phyloP scores from a whole-genome alignment of 83 land plant species.

The Isoetes engelmannii region DNA sequence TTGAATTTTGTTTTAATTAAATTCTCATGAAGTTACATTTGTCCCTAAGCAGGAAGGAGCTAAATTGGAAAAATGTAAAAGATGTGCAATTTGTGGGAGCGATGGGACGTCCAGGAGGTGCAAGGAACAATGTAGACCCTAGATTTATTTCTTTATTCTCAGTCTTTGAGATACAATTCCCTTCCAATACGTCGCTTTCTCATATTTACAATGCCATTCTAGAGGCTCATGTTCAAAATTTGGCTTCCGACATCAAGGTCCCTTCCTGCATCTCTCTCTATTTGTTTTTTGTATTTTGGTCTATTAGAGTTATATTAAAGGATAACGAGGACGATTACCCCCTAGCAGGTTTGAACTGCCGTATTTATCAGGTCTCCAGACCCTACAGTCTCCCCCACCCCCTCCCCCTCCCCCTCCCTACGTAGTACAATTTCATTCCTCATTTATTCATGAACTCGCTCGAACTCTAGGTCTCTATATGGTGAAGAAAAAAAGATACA shows the following conservation, averaged over 20 bases:
- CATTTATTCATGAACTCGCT: too few species aligned
- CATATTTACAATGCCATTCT: conserved; percentile 35
- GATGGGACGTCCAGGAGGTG: conserved; percentile 42
- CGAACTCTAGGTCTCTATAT: too few species aligned
- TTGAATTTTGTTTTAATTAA: neutral
- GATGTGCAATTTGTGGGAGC: conserved; percentile 36
- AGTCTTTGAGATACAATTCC: conserved; percentile 37
- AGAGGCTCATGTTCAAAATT: conserved; percentile 26
- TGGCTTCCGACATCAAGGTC: conserved; percentile 28
- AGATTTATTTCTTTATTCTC: conserved; percentile 34
- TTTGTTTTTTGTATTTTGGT: neutral
- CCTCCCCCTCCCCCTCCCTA: neutral
- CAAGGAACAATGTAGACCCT: conserved; percentile 39
- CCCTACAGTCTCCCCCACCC: too few species aligned
- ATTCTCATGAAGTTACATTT: neutral
- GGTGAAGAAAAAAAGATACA: too few species aligned
- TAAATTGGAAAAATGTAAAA: conserved; percentile 39
- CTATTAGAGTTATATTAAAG: neutral
- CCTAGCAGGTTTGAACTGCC: too few species aligned
- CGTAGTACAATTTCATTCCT: neutral
- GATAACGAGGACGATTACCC: too few species aligned
- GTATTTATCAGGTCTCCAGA: too few species aligned
- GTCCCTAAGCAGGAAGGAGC: conserved; percentile 22
- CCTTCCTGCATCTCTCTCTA: neutral
- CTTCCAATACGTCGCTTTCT: conserved; percentile 19